Evolutionary conservation across 352 stramenopile genomes (phyloP), one percentile per base, ranked within the genome.

Genomic region (Globisporangium carolinianum): DNA sequence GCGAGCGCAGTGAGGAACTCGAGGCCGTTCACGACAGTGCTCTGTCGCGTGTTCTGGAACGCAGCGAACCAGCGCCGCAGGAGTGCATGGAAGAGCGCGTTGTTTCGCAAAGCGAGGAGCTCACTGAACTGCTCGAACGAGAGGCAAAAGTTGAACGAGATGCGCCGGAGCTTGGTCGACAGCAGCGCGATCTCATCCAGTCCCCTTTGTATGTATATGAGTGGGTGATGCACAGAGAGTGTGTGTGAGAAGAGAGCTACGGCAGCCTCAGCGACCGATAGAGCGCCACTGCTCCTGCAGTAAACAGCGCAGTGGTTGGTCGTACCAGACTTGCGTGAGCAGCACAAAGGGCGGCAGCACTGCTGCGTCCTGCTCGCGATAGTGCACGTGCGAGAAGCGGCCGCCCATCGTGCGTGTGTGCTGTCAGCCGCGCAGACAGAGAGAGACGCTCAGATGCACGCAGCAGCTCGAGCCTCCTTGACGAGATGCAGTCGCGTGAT

Each of bases 141-240:
- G 38, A 91, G 69, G 41, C 77, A 88, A 51, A 89, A 89, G 53
- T 88, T 91, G 73, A 91, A 89, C 54, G 79, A 89, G 37, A 89
- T 61, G 5, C 62, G 60, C 9, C 77, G 73, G 14, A 91, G 68
- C 15, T 72, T 68, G 9, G 53, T 50, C 9, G 81, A 91, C 11
- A 91, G 68, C 57, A 81, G 61, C 32, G 65, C 66, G 15, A 91
- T 72, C 57, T 91, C 79, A 3, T 71, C 61, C 52, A 87, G 61
- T 0, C 73, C 75, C 73, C 73, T 85, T 36, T 5, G 35, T 47
- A 5, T 5, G 41, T 17, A 6, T 42, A 18, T 7, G 10, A 6
- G 8, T 6, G 14, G 9, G 17, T 9, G 10, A 32, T 24, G 2
- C 24, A 24, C 24, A 24, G 45, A 32, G n/a, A 32, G 45, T 4